Base-by-base conservation (phyloP, 2,329 filamentous ascomycete genomes). In the Pseudogymnoascus sp. region DNA sequence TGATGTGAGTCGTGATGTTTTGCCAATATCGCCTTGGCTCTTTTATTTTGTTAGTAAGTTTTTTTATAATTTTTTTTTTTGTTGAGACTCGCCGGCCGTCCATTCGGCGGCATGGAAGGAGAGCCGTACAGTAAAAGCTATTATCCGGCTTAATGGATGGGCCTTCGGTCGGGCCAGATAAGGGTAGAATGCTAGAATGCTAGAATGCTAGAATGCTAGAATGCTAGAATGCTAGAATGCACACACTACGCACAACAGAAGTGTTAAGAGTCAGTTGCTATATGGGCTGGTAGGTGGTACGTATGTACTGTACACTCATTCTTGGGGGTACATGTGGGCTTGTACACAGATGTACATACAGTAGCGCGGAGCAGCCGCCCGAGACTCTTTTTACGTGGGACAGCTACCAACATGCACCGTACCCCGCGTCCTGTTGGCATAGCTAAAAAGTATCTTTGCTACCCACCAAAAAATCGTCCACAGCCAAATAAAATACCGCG, bases 401-500 rank as follows among this genome's bases (percentile, higher is more conserved):
- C 50, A 56, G 28, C n/a, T 33, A 56, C n/a, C 25, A 33, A 33
- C 47, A 31, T 18, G 23, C 50, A 33, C 50, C 4, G 44, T 56
- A 56, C 50, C 50, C 50, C 50, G 50, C 50, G 28, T 56, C 28
- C 28, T 33, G n/a, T 33, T 16, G 28, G 50, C 11, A 16, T 56
- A 56, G 28, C 28, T 56, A 56, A 18, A 18, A 12, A 14, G 50
- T 56, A 56, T 28, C 12, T 18, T 16, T 8, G 8, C 8, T n/a
- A 56, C 28, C 44, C 44, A 50, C 23, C 23, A 50, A 50, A 50
- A 50, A 47, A 14, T 1, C 5, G n/a, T 50, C 42, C 16, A 4
- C 23, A 50, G n/a, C 28, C 50, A 33, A 33, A 56, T 56, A 56
- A 56, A 42, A 56, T 56, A 56, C 50, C 50, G 18, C 50, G 50